Evolutionary conservation across 495 filamentous ascomycete genomes (phyloP).

Genomic region (Entonaema liquescens): DNA sequence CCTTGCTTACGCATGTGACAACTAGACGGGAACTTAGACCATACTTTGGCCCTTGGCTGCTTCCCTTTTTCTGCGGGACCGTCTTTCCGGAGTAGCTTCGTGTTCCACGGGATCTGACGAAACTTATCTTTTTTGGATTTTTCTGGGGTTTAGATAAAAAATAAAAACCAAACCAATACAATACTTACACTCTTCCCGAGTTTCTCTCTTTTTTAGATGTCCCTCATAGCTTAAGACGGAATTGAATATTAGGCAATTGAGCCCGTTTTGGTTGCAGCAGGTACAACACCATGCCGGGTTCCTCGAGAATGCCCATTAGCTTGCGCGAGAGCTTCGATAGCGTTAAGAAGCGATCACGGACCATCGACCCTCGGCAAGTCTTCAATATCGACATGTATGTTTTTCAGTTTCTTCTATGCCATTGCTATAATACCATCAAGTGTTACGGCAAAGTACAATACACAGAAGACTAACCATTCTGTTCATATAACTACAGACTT

Average conservation of each 20-base stretch:
- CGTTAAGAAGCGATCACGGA: constrained; percentile 59
- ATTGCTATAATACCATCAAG: neutral
- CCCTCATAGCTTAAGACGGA: constrained; percentile 6
- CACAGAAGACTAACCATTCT: constrained; percentile 15
- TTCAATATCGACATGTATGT: constrained; percentile 87
- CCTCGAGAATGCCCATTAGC: constrained; percentile 72
- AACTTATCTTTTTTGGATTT: constrained; percentile 4
- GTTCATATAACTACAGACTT: constrained; percentile 64
- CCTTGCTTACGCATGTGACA: constrained; percentile 38
- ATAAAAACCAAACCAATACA: neutral
- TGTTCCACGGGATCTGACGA: constrained; percentile 12
- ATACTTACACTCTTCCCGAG: neutral
- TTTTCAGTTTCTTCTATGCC: neutral
- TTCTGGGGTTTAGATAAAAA: constrained; percentile 8
- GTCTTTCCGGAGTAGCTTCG: constrained; percentile 14
- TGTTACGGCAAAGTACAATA: neutral
- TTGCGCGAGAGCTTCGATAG: constrained; percentile 68
- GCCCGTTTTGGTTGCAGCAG: constrained; percentile 19
- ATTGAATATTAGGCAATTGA: constrained; percentile 29
- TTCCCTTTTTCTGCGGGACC: constrained; percentile 28
- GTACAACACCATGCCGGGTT: constrained; percentile 64
- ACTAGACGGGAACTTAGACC: neutral
- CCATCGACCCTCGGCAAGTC: constrained; percentile 65
- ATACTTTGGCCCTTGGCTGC: constrained; percentile 2
- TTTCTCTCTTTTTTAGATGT: neutral